phyloP scores from a whole-genome alignment of 345 rosid species.

The Eucalyptus rudis region DNA sequence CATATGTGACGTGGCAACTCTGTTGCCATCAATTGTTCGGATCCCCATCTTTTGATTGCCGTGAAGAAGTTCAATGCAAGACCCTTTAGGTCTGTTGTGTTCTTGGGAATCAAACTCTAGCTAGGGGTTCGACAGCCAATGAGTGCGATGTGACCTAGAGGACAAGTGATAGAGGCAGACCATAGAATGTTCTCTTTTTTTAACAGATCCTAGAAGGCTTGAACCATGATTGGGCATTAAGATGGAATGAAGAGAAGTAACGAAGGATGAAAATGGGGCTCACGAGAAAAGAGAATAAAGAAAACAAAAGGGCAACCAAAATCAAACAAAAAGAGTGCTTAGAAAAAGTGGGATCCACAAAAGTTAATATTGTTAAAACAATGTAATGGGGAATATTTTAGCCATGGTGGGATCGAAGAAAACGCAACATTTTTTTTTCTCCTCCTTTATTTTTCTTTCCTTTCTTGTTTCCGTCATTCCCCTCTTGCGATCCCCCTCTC shows the following conservation, averaged over 20 bases:
- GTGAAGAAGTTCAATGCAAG: slow-evolving; percentile 66
- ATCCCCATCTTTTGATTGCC: slow-evolving; percentile 52
- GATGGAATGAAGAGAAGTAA: neutral
- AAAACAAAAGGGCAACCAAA: neutral
- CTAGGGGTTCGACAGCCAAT: slow-evolving; percentile 34
- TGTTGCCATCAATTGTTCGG: slow-evolving; percentile 61
- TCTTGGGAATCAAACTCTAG: slow-evolving; percentile 59
- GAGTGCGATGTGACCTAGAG: neutral
- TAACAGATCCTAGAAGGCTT: neutral
- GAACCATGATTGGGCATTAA: neutral
- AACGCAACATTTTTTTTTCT: too few species aligned
- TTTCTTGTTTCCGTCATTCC: neutral
- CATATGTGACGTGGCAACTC: neutral
- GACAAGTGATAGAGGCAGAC: neutral
- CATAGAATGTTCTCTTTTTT: too few species aligned
- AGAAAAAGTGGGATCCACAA: neutral
- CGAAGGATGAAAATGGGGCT: neutral
- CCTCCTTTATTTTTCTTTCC: neutral
- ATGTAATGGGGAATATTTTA: neutral
- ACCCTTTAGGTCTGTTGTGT: slow-evolving; percentile 55
- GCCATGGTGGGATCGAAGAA: neutral
- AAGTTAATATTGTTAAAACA: neutral
- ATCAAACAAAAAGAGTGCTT: neutral
- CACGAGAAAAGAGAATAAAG: neutral
- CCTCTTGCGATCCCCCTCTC: neutral